Base-by-base conservation (phyloP, 441 rosid species). In the Brassica balearica region DNA sequence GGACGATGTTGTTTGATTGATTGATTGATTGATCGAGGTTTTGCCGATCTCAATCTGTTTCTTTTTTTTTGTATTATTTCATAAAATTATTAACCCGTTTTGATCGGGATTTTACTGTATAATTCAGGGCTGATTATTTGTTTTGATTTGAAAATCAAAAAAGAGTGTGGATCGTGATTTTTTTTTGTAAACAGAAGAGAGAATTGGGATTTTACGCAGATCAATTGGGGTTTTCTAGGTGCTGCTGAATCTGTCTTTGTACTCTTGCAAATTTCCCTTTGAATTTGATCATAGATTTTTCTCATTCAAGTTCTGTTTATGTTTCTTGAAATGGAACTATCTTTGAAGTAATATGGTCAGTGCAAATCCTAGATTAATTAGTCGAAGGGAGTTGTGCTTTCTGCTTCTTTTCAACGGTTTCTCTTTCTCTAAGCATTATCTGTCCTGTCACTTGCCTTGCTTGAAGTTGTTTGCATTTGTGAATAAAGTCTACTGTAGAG, bases 1-100 rank as follows among this genome's bases (percentile, higher is more conserved):
- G 72, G 82, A 72, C 14, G 85, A 78, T 77, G 86, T 55, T 3
- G 88, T 86, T 74, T 55, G 83, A 82, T 60, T 73, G 22, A n/a
- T 38, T 67, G 48, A 10, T 53, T 73, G 22, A n/a, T 38, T 67
- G 48, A 10, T 53, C 20, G 75, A 20, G 8, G 60, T 7, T 34
- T 64, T 69, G 64, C 19, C 9, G 10, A 68, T 23, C 73, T 38
- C 56, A 65, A 0, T 67, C 20, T 15, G 17, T 6, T 59, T 68
- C 4, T 9, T 19, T 19, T 27, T 27, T 29, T 8, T 38, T 38
- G 2, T 19, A 10, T 12, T 55, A 12, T 46, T 65, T 7, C 17
- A 0, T 22, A n/a, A 43, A 12, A 36, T 58, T 14, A 56, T 58
- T 14, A 56, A 38, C 65, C 19, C 23, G 15, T 9, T 61, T 61